Evolutionary conservation across 495 filamentous ascomycete species (phyloP).

Genomic region (Hypoxylon fuscum): DNA sequence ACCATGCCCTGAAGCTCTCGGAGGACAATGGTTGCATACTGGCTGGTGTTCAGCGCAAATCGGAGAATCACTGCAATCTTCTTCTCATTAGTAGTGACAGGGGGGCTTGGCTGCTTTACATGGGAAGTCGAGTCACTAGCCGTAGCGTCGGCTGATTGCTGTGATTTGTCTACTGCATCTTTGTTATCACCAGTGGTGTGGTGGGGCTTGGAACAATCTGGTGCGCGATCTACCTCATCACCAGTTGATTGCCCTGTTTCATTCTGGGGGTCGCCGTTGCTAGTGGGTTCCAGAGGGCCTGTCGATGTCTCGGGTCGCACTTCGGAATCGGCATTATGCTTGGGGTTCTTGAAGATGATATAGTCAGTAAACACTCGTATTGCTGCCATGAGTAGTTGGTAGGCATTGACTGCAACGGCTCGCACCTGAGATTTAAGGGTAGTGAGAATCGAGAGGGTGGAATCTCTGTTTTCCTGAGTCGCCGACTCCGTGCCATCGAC

Average conservation of each 20-base stretch:
- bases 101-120: neutral
- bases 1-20: conserved; percentile 68
- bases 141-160: conserved; percentile 6
- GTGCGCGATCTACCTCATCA: conserved; percentile 17
- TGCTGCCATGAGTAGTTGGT: conserved; percentile 27
- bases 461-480: conserved; percentile 9
- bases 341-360: conserved; percentile 20
- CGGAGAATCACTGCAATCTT: conserved; percentile 87
- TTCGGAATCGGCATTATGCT: conserved; percentile 5
- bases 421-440: conserved; percentile 40
- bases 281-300: neutral
- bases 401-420: conserved; percentile 14
- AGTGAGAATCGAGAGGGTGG: conserved; percentile 20
- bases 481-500: conserved; percentile 10
- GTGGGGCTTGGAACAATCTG: no score
- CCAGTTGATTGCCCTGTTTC: conserved; percentile 1
- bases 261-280: neutral
- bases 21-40: conserved; percentile 94
- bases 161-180: neutral
- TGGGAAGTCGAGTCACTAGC: conserved; percentile 2
- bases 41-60: conserved; percentile 83
- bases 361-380: conserved; percentile 31
- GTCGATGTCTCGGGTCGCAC: conserved; percentile 2
- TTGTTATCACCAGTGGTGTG: neutral
- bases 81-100: conserved; percentile 37